Percentiles rank a stretch among this genome's conserved stretches.
Evolutionary conservation across 805 yeast genomes (phyloP).

Genomic region (Candida orba): DNA sequence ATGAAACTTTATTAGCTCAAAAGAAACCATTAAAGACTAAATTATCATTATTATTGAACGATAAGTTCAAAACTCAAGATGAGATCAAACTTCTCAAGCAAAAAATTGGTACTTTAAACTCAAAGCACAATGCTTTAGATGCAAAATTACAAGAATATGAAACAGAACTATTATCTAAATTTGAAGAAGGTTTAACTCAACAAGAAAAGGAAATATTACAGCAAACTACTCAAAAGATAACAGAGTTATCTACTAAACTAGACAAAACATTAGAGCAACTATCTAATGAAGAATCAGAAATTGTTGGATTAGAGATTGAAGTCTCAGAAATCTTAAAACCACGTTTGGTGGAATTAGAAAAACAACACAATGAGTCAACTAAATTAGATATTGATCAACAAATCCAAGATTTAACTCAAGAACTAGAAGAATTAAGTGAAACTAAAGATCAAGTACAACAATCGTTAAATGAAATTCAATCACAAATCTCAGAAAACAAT

Average conservation of each 20-base stretch:
- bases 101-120: conserved; percentile 3
- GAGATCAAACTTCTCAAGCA: conserved; percentile 25
- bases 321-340: conserved; percentile 53
- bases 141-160: conserved; percentile 31
- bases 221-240: conserved; percentile 29
- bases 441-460: conserved; percentile 24
- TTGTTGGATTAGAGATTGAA: conserved; percentile 45
- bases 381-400: conserved; percentile 12
- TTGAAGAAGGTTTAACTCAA: conserved; percentile 42
- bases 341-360: conserved; percentile 34
- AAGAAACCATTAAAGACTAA: conserved; percentile 39
- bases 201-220: conserved; percentile 41
- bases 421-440: conserved; percentile 23
- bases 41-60: conserved; percentile 34
- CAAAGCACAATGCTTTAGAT: conserved; percentile 17
- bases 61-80: conserved; percentile 37
- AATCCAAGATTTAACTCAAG: conserved; percentile 14
- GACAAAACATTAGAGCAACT: conserved; percentile 33
- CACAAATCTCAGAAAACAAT: conserved; percentile 12
- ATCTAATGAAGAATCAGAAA: conserved; percentile 38
- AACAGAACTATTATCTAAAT: conserved; percentile 46
- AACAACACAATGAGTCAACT: conserved; percentile 17
- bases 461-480: conserved; percentile 23
- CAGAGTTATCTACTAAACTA: conserved; percentile 33
- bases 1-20: conserved; percentile 37